phyloP scores from a whole-genome alignment of 441 rosid species.

The Breynia disticha region DNA sequence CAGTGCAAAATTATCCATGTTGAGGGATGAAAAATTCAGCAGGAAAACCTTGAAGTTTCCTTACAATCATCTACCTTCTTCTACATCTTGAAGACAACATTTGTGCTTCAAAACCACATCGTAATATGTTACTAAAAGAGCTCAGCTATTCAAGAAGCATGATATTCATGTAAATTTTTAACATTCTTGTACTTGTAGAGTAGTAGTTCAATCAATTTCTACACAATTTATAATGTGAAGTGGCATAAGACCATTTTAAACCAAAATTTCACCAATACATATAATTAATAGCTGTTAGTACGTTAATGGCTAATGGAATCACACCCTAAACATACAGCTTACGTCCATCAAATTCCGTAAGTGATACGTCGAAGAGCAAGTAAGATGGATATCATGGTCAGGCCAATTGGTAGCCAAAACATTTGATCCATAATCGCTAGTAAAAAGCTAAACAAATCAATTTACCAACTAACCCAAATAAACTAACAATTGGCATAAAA shows the following conservation, averaged over 20 bases:
- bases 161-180: too few species aligned
- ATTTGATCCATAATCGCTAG: constrained; percentile 45
- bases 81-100: too few species aligned
- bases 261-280: neutral
- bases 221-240: constrained; percentile 20
- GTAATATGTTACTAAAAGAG: too few species aligned
- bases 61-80: too few species aligned
- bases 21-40: too few species aligned
- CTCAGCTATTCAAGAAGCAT: too few species aligned
- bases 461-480: constrained; percentile 5
- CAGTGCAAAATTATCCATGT: too few species aligned
- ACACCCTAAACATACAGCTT: constrained; percentile 9
- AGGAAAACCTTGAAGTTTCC: too few species aligned
- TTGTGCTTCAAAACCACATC: too few species aligned
- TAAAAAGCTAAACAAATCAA: constrained; percentile 27
- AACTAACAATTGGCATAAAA: neutral
- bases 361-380: constrained; percentile 18
- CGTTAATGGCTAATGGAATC: too few species aligned
- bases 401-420: constrained; percentile 18
- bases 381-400: constrained; percentile 9
- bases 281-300: neutral
- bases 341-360: constrained; percentile 34
- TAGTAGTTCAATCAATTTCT: constrained; percentile 36
- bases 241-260: neutral
- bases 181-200: constrained; percentile 23